Conservation (phyloP, 257 asterid species). For the Orobanche coerulescens region DNA sequence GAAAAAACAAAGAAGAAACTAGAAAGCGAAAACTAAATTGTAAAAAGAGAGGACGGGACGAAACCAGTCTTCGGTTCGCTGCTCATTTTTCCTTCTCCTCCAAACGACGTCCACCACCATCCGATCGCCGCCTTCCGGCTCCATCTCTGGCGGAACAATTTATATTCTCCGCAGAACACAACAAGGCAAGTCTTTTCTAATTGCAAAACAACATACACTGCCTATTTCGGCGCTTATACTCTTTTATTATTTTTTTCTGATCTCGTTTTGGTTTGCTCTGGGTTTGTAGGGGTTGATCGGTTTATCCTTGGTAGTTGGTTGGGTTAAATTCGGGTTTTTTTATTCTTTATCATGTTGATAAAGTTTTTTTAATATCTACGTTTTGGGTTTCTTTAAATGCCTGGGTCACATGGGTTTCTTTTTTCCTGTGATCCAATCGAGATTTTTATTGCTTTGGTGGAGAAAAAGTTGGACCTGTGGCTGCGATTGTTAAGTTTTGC, state of each 20-base stretch:
- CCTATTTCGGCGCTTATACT: slow-evolving; percentile 15
- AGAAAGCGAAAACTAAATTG: slow-evolving; percentile 6
- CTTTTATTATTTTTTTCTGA: slow-evolving; percentile 8
- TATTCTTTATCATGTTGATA: background rate
- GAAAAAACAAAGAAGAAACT: background rate
- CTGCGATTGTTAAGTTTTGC: background rate
- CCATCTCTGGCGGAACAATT: slow-evolving; percentile 20
- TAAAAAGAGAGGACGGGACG: slow-evolving; percentile 20
- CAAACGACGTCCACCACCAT: slow-evolving; percentile 29
- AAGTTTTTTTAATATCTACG: background rate
- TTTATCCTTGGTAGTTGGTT: slow-evolving; percentile 5
- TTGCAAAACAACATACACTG: background rate
- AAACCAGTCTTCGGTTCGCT: slow-evolving; percentile 23
- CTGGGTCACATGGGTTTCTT: slow-evolving; percentile 8
- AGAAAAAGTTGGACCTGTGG: background rate
- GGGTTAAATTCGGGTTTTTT: slow-evolving; percentile 19
- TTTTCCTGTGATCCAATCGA: slow-evolving; percentile 13
- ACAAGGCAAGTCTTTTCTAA: slow-evolving; percentile 26
- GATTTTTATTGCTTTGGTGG: background rate
- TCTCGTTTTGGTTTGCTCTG: slow-evolving; percentile 5
- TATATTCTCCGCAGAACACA: background rate
- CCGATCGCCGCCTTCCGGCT: slow-evolving; percentile 33
- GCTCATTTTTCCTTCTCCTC: slow-evolving; percentile 27
- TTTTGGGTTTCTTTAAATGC: slow-evolving; percentile 9
- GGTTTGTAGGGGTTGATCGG: slow-evolving; percentile 27